These are phyloP conservation scores for Calonectria montana DNA, from an alignment of 2,329 filamentous ascomycete genomes.

Conservation along the genomic window DNA sequence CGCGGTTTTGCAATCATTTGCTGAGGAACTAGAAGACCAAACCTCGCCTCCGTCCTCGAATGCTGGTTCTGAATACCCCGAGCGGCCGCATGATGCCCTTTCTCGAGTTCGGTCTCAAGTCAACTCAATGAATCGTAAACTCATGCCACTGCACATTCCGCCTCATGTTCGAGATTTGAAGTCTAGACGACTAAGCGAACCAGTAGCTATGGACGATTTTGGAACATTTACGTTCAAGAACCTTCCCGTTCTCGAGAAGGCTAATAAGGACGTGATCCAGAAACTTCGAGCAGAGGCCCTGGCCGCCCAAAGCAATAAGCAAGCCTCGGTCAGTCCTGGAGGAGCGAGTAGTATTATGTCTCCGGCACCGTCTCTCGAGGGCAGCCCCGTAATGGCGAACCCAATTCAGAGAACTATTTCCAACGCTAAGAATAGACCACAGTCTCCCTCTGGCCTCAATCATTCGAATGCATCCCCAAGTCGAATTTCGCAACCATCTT, in stretches of 20 bases:
- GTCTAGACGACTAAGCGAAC: constrained; percentile 89
- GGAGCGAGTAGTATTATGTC: constrained; percentile 60
- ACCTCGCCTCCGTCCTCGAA: constrained; percentile 76
- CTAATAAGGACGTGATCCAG: constrained; percentile 98
- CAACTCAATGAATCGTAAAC: constrained; percentile 84
- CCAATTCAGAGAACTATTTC: constrained; percentile 86
- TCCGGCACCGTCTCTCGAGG: constrained; percentile 79
- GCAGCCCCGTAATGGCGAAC: constrained; percentile 84
- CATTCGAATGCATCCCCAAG: constrained; percentile 89
- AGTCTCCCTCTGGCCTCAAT: constrained; percentile 84
- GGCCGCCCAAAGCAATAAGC: constrained; percentile 69
- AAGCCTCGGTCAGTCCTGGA: constrained; percentile 57
- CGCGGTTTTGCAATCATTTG: constrained; percentile 91
- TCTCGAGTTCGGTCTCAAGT: constrained; percentile 90
- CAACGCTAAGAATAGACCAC: constrained; percentile 85
- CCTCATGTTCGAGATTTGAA: constrained; percentile 94
- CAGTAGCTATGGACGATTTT: constrained; percentile 90
- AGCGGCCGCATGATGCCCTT: constrained; percentile 93
- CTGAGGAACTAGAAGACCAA: constrained; percentile 94
- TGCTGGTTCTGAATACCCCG: constrained; percentile 80
- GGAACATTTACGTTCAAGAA: constrained; percentile 98
- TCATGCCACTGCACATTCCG: constrained; percentile 97
- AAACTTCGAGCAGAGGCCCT: constrained; percentile 93
- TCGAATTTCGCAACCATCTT: constrained; percentile 76
- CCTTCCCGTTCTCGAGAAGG: constrained; percentile 93